Evolutionary conservation across 805 yeast species (phyloP), one percentile per base, ranked within the genome.

Genomic region (Candida parachauliodes): DNA sequence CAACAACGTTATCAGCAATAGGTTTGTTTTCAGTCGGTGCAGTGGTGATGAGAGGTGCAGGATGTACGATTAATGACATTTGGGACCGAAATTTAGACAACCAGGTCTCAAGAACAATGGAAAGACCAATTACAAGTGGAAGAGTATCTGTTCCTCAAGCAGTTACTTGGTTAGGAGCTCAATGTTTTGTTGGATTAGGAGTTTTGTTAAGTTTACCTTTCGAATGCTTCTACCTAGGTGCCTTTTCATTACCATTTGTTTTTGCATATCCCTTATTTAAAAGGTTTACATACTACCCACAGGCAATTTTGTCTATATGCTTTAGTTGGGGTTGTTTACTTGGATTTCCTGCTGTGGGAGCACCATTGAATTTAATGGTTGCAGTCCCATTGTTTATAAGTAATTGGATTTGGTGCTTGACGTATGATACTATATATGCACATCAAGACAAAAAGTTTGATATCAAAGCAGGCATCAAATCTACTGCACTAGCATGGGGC

Each of bases 401-500:
- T 12, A 80, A 88, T 32, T 83, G 81, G 54, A 70, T 82, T 39
- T 93, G 99, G 98, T 82, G 95, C 48, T 86, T 93, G 89, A 81
- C 81, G 36, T 93, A 93, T 61, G 99, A 93, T 59, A 88, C 98
- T 2, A 77, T 93, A 27, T 93, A 93, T 59, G 99, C 98, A 1
- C 99, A 93, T 57, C 99, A 93, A 64, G 99, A 93, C 61, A 93
- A 93, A 63, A 63, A 59, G 36, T 93, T 83, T 52, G 99, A 93
- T 61, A 65, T 86, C 37, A 71, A 75, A 41, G 97, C 95, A 0
- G 98, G 98, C 15, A 83, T 93, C 49, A 88, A 88, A 59, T 86
- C 96, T 2, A 88, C 98, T 0, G 99, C 99, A 6, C 72, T 93
- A 48, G 89, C 85, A 2, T 94, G 98, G 98, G 95, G 94, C 7